Evolutionary conservation across 768 basidiomycete species (phyloP), one percentile per base, ranked within the genome.

Genomic region (Kwoniella sp.): DNA sequence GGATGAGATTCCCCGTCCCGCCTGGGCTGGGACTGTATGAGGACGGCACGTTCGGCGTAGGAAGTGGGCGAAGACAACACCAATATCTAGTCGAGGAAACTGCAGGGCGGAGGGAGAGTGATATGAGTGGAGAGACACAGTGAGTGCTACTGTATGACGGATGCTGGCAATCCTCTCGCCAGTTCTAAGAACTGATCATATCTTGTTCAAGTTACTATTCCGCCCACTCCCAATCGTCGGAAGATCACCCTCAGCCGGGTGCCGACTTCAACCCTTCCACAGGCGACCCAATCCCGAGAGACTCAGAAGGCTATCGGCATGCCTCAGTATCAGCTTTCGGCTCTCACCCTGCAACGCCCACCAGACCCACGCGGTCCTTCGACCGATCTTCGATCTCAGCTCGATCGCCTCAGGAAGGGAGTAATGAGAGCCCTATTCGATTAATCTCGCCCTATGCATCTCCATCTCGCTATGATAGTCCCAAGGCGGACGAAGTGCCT

Each of bases 291-390:
- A 55, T 62, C 8, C 44, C 52, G 8, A 27, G 60, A 21, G 53
- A 49, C 25, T 44, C 60, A 13, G 52, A 46, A 30, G 54, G 47
- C 10, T 62, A 62, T 55, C 60, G 60, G 5, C 60, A 62, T 29
- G 60, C 55, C 6, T 62, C 60, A 9, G 60, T 62, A 40, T 62
- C 60, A 25, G 60, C 60, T 13, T 62, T 58, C 37, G 55, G 56
- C 9, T 58, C 62, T 9, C 62, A 57, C 26, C 62, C 62, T 37
- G 30, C 62, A 7, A 58, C 62, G 9, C 56, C 55, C 9, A 56
- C 61, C 26, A 44, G 47, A 17, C 54, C 53, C 17, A n/a, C n/a
- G 13, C 47, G 44, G 5, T 58, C 51, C 15, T 15, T 37, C 27
- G 51, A 46, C 33, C 53, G 2, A 8, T 56, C 61, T 7, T 48